These are phyloP conservation scores for Capronia americana DNA, from an alignment of 2,329 filamentous ascomycete species.

Conservation along the genomic window DNA sequence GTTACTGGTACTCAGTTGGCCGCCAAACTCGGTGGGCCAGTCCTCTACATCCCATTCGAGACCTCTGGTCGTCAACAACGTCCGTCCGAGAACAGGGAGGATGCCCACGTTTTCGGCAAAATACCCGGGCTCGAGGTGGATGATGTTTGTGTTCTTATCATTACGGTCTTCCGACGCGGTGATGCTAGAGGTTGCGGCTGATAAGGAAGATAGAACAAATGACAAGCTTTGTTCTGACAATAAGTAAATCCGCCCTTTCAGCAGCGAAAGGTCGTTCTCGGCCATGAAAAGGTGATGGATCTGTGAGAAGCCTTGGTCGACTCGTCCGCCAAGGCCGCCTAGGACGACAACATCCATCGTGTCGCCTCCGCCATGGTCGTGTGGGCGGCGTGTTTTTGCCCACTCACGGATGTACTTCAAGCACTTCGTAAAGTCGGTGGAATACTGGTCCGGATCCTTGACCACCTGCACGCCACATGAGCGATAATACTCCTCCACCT, in stretches of 20 bases:
- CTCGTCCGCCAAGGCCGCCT: constrained; percentile 84
- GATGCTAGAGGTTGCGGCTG: background rate
- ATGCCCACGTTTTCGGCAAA: constrained; percentile 86
- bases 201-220: constrained; percentile 66
- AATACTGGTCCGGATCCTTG: constrained; percentile 78
- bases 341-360: constrained; percentile 74
- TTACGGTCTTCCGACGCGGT: background rate
- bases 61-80: constrained; percentile 77
- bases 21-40: constrained; percentile 80
- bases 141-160: constrained; percentile 65
- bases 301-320: constrained; percentile 90
- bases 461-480: constrained; percentile 67
- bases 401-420: constrained; percentile 62
- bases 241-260: constrained; percentile 71
- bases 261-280: constrained; percentile 49
- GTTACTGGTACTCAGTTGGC: constrained; percentile 79
- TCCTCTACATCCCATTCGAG: constrained; percentile 88
- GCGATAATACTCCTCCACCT: constrained; percentile 71
- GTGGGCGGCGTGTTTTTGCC: constrained; percentile 11
- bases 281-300: constrained; percentile 78
- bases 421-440: constrained; percentile 90
- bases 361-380: constrained; percentile 26
- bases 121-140: constrained; percentile 63
- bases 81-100: constrained; percentile 79
- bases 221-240: constrained; percentile 82